phyloP scores from a whole-genome alignment of 139 green algal genomes.

The Trebouxia sp. region DNA sequence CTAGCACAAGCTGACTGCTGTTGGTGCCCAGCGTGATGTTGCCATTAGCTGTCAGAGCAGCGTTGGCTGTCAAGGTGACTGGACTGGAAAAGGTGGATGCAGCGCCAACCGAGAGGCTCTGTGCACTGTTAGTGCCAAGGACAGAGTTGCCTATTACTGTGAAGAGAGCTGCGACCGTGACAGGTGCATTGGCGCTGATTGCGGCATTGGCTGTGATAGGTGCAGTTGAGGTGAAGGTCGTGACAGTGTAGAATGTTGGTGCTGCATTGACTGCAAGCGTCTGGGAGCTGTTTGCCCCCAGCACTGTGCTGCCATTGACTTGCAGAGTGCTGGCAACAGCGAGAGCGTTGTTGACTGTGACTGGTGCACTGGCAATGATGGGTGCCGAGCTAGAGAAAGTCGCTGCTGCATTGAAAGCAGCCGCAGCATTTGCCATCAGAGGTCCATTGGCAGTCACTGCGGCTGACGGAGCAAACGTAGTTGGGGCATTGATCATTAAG shows the following conservation, averaged over 20 bases:
- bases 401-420: not conserved
- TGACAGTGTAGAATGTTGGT: not conserved
- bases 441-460: not conserved
- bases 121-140: not conserved
- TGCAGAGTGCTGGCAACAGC: not conserved
- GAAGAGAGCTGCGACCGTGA: not conserved
- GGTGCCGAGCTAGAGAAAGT: slow-evolving; percentile 1
- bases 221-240: not conserved
- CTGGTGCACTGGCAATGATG: not conserved
- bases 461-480: not conserved
- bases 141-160: not conserved
- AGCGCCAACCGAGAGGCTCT: not conserved
- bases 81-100: not conserved
- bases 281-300: not conserved
- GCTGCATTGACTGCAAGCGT: not conserved
- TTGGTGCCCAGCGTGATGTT: not conserved
- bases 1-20: not conserved
- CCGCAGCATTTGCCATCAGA: not conserved
- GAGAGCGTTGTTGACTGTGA: not conserved
- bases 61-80: not conserved
- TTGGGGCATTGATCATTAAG: not conserved
- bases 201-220: slow-evolving; percentile 12
- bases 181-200: not conserved
- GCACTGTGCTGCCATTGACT: not conserved
- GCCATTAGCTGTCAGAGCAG: not conserved